Base-by-base conservation (phyloP, 2,329 filamentous ascomycete species). In the Thielaviopsis cerberus region DNA sequence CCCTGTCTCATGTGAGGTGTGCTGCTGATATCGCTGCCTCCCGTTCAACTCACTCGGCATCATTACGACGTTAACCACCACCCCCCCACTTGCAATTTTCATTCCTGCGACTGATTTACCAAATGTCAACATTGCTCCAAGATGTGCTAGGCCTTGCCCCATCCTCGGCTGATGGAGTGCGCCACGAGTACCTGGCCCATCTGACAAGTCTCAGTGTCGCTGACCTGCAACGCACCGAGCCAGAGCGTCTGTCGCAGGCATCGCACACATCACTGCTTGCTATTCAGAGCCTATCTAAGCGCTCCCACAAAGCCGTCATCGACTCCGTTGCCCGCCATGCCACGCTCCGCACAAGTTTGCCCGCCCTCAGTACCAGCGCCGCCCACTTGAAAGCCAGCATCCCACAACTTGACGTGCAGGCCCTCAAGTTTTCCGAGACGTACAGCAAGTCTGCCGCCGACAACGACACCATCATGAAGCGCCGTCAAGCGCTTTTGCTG, bases 261-360 rank as follows among this genome's bases (percentile, higher is more conserved):
- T 84, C 86, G 3, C 88, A 96, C 62, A 86, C 87, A 0, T 79
- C 86, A 48, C 78, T 91, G 15, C 80, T 94, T 48, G 87, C 88
- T 0, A 77, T 97, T 1, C 92, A 98, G 68, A 80, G 82, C 0
- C 80, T 97, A 54, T 91, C 90, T 7, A 94, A 94, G 65, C 86
- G 87, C 64, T 95, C 90, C 0, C 85, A 96, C 70, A 87, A 85
- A 67, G 77, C 83, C 20, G 83, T 97, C 63, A 89, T 96, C 64
- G 76, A 83, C 57, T 92, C 91, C 3, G 83, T 87, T 23, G 79
- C 82, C 64, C 83, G 86, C 64, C 82, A 97, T 65, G 78, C 80
- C n/a, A 82, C 81, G 10, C 76, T 97, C 7, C 75, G 76, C 54
- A 74, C 76, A n/a, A 79, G 83, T 0, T 74, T 98, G n/a, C 86